Conservation (phyloP, 2,329 filamentous ascomycete genomes). For the Colletotrichum incanum region DNA sequence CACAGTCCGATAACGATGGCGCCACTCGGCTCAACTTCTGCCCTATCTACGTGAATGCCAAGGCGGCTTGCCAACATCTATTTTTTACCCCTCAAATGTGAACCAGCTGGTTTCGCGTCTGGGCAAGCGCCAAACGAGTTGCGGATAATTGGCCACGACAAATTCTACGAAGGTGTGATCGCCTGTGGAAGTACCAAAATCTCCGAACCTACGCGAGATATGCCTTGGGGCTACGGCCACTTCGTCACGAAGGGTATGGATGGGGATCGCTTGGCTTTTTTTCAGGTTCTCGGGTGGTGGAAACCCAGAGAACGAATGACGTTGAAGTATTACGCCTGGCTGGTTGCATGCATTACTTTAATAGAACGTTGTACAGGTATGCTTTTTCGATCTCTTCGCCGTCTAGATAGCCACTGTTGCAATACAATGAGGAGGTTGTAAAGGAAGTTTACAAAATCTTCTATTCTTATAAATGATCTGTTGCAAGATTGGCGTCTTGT, state of each 20-base stretch:
- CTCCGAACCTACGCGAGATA: conserved; percentile 19
- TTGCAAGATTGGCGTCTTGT: not conserved
- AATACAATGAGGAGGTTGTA: too few relatives aligned
- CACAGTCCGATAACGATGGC: not conserved
- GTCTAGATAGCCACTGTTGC: too few relatives aligned
- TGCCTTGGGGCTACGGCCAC: conserved; percentile 26
- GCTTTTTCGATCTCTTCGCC: not conserved
- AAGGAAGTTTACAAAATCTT: not conserved
- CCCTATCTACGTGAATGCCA: conserved; percentile 18
- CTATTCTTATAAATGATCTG: not conserved
- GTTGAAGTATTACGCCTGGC: too few relatives aligned
- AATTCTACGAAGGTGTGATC: conserved; percentile 6
- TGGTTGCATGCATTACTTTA: not conserved
- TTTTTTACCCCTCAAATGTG: conserved; percentile 6
- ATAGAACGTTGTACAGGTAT: too few relatives aligned
- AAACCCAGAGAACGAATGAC: conserved; percentile 24
- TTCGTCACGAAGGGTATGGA: conserved; percentile 28
- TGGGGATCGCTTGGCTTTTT: conserved; percentile 1
- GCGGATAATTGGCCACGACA: conserved; percentile 19
- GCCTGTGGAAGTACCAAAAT: not conserved
- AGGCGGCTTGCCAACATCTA: conserved; percentile 33
- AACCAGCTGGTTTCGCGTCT: not conserved
- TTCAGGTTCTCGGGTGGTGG: conserved; percentile 35
- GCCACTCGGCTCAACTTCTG: conserved; percentile 21
- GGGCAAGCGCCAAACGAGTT: conserved; percentile 25